A percentile compares a stretch with the other conserved stretches of the same genome.
Conservation (phyloP, 2,329 filamentous ascomycete genomes). For the Scleromitrula shiraiana region DNA sequence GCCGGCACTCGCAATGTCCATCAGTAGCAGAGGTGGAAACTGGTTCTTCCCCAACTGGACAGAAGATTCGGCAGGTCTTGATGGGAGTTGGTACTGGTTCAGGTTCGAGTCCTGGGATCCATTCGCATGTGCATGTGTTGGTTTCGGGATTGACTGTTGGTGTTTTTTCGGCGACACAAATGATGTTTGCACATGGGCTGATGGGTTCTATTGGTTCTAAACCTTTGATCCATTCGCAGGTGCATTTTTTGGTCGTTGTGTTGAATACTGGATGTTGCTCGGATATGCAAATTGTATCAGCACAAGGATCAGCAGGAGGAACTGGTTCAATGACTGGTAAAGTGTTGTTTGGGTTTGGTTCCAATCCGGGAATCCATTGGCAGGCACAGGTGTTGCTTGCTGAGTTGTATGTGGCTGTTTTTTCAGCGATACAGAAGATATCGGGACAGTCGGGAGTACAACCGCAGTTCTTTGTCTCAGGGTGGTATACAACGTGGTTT, state of each 20-base stretch:
- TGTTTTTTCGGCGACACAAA: background rate
- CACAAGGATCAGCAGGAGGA: constrained; percentile 6
- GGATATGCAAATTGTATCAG: constrained; percentile 14
- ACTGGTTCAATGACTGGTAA: no score
- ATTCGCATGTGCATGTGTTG: background rate
- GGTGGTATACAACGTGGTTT: constrained; percentile 16
- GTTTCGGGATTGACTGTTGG: background rate
- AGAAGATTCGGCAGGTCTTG: no score
- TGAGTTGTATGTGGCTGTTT: constrained; percentile 11
- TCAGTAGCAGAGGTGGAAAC: no score
- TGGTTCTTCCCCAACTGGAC: no score
- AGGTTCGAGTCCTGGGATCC: background rate
- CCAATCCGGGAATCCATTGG: constrained; percentile 11
- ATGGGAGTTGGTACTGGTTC: no score
- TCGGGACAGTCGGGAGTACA: constrained; percentile 17
- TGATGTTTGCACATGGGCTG: constrained; percentile 1
- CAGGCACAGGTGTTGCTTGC: constrained; percentile 15
- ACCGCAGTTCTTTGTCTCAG: constrained; percentile 13
- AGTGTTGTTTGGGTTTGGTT: constrained; percentile 4
- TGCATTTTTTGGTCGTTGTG: constrained; percentile 5
- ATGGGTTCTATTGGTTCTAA: constrained; percentile 4
- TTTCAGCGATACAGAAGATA: constrained; percentile 15
- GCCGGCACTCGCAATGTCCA: no score
- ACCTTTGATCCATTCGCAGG: constrained; percentile 16
- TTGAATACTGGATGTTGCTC: constrained; percentile 11